Percentiles rank a stretch among this genome's conserved stretches.
phyloP scores from a whole-genome alignment of 257 asterid species.

The Cinchona pubescens region DNA sequence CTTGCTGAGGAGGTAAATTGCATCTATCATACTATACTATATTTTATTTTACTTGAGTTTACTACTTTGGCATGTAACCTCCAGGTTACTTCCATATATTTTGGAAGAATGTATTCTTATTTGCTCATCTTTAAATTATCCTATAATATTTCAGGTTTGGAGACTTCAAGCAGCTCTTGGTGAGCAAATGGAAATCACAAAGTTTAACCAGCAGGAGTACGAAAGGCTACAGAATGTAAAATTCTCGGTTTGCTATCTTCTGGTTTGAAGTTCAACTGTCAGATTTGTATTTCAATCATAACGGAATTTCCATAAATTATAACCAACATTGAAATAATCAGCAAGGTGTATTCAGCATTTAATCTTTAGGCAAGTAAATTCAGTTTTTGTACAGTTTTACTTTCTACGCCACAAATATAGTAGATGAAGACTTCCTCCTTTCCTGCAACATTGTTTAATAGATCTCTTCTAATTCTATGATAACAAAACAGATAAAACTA shows the following conservation, averaged over 20 bases:
- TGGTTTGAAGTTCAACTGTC: not conserved
- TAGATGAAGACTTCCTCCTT: not conserved
- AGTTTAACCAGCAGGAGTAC: conserved; percentile 89
- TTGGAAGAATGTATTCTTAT: not conserved
- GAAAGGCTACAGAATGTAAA: conserved; percentile 92
- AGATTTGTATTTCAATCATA: not conserved
- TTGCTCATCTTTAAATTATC: not conserved
- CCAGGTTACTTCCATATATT: not conserved
- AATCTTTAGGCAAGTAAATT: not conserved
- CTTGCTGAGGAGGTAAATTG: conserved; percentile 89
- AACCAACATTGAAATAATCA: not conserved
- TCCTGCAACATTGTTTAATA: not conserved
- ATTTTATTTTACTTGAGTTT: not conserved
- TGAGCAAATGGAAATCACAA: conserved; percentile 95
- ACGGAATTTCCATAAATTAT: not conserved
- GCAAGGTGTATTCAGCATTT: not conserved
- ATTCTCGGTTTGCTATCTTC: not conserved
- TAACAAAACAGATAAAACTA: not conserved
- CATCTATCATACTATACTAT: not conserved
- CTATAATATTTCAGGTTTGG: conserved; percentile 63
- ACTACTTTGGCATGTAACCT: not conserved
- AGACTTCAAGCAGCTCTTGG: conserved; percentile 99
- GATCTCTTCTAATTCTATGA: not conserved
- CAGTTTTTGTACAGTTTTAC: not conserved
- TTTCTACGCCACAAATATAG: not conserved